phyloP scores from a whole-genome alignment of 768 basidiomycete species.

The Boletus coccyginus region DNA sequence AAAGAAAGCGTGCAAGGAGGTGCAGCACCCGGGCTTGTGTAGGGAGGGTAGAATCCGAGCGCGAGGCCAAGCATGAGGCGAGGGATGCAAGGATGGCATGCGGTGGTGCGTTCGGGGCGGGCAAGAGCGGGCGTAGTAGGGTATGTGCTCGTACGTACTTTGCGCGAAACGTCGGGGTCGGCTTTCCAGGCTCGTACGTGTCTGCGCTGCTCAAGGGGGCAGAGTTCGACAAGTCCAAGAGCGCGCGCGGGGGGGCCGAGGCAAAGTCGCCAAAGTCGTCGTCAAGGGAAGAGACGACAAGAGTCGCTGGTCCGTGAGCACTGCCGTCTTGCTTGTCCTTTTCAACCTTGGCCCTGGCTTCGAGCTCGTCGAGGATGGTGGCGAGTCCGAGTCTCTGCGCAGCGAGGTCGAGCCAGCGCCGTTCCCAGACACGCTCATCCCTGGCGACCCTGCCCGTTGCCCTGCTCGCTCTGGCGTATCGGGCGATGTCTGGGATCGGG shows the following conservation, averaged over 20 bases:
- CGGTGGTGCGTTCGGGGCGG: conserved; percentile 57
- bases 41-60: conserved; percentile 42
- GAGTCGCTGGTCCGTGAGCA: conserved; percentile 55
- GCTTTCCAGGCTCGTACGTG: conserved; percentile 19
- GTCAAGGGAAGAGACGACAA: conserved; percentile 44
- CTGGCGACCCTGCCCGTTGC: conserved; percentile 58
- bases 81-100: conserved; percentile 59
- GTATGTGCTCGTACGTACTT: conserved; percentile 66
- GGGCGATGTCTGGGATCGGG: conserved; percentile 77
- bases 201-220: conserved; percentile 12
- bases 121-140: conserved; percentile 58
- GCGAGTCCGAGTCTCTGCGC: conserved; percentile 44
- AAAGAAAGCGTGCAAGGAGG: conserved; percentile 74
- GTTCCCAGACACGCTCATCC: conserved; percentile 81
- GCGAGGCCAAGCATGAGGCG: conserved; percentile 41
- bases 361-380: conserved; percentile 57
- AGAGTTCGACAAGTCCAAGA: conserved; percentile 19
- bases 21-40: conserved; percentile 68
- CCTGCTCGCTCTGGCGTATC: conserved; percentile 66
- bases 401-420: conserved; percentile 62
- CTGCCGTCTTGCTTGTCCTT: conserved; percentile 28
- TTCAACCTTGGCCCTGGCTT: conserved; percentile 40
- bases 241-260: conserved; percentile 31
- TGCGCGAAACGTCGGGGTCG: conserved; percentile 41
- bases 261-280: conserved; percentile 92